Conservation (phyloP, 192 early-diverging fungal genomes). For the Diversispora epigaea region DNA sequence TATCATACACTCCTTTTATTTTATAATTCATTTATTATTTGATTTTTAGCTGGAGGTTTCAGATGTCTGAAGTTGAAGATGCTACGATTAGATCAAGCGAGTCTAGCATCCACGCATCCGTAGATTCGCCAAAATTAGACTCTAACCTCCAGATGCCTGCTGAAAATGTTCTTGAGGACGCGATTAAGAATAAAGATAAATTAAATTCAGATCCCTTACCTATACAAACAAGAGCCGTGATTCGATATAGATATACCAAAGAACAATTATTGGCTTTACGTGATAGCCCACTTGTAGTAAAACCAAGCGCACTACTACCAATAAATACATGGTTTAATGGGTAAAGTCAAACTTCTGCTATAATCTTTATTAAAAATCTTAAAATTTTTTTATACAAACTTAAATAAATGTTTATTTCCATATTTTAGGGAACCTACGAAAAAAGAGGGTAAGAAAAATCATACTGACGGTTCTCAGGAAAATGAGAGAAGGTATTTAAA, state of each 20-base stretch:
- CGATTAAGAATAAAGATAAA: constrained; percentile 8
- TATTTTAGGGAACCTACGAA: background rate
- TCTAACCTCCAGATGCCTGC: background rate
- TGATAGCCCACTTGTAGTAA: constrained; percentile 43
- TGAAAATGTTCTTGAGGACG: constrained; percentile 4
- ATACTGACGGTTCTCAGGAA: background rate
- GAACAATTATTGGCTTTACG: constrained; percentile 44
- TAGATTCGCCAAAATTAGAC: constrained; percentile 9
- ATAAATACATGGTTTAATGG: constrained; percentile 42
- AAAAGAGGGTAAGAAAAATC: constrained; percentile 16
- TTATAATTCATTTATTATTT: background rate
- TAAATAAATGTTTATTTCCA: too few species aligned
- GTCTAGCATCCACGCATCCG: background rate
- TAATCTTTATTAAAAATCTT: background rate
- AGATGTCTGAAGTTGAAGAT: constrained; percentile 29
- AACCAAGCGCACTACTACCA: constrained; percentile 41
- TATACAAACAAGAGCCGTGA: background rate
- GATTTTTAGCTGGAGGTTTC: background rate
- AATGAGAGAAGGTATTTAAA: constrained; percentile 21
- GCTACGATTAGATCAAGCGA: background rate
- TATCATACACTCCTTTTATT: constrained; percentile 1
- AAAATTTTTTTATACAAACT: background rate
- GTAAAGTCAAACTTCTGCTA: constrained; percentile 27
- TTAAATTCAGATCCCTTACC: background rate
- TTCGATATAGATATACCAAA: constrained; percentile 44